Conservation (phyloP, 805 yeast genomes). For the Candida stauntonica region DNA sequence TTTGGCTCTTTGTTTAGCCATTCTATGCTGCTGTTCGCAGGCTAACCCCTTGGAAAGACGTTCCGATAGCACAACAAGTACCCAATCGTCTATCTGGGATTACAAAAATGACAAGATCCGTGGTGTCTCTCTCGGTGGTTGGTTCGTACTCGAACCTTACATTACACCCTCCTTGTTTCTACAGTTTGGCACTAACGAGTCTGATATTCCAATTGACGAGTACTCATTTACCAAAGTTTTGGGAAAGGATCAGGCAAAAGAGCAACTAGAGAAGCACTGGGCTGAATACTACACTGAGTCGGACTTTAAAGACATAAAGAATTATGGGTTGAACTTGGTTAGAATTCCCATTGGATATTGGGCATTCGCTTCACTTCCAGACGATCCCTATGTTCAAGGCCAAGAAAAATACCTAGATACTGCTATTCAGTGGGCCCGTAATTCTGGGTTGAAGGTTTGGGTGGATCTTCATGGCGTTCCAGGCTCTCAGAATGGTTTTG, state of each 20-base stretch:
- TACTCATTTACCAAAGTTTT: conserved; percentile 46
- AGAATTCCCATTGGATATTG: conserved; percentile 79
- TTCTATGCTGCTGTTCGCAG: too few relatives aligned
- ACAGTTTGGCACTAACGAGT: conserved; percentile 30
- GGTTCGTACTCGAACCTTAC: conserved; percentile 69
- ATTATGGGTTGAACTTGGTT: conserved; percentile 61
- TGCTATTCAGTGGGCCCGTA: conserved; percentile 65
- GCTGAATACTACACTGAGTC: conserved; percentile 51
- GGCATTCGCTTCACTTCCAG: conserved; percentile 45
- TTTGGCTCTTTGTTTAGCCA: too few relatives aligned
- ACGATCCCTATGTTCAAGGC: conserved; percentile 64
- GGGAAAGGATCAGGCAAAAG: conserved; percentile 43
- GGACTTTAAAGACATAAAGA: conserved; percentile 49
- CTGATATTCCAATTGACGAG: conserved; percentile 54
- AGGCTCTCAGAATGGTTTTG: conserved; percentile 85
- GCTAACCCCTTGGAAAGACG: too few relatives aligned
- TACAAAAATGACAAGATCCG: conserved; percentile 19
- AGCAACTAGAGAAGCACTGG: conserved; percentile 50
- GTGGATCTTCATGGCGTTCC: conserved; percentile 79
- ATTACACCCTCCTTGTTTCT: conserved; percentile 62
- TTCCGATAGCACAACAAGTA: too few relatives aligned
- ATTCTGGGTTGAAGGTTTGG: conserved; percentile 60
- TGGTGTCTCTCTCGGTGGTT: conserved; percentile 64
- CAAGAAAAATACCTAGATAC: conserved; percentile 59
- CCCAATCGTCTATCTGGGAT: conserved; percentile 22